Evolutionary conservation across 2,329 filamentous ascomycete species (phyloP).

Genomic region (Leptographium lundbergii): DNA sequence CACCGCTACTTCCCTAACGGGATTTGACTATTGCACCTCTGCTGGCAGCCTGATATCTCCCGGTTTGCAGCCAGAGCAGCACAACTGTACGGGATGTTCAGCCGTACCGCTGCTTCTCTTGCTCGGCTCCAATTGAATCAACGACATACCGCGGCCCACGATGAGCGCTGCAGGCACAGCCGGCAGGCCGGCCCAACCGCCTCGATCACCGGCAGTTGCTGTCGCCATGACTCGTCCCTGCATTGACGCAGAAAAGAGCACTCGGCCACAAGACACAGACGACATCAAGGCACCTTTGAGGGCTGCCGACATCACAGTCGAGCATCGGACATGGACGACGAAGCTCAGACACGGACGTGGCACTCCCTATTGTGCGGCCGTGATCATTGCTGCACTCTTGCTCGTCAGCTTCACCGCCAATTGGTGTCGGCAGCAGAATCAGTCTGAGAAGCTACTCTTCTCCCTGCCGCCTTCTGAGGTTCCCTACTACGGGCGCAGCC

Average conservation of each 20-base stretch:
- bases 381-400: neutral
- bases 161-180: neutral
- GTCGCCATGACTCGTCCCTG: neutral
- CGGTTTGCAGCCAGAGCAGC: neutral
- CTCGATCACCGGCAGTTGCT: neutral
- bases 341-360: neutral
- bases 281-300: neutral
- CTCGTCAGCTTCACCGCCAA: neutral
- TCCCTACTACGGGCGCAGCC: constrained; percentile 22
- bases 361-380: neutral
- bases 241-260: neutral
- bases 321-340: neutral
- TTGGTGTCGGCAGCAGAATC: neutral
- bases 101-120: neutral
- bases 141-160: neutral
- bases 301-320: neutral
- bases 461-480: constrained; percentile 13
- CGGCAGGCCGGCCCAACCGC: neutral
- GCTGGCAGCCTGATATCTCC: neutral
- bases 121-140: neutral
- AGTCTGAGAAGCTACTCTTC: no score
- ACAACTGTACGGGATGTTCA: neutral
- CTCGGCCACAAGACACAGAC: neutral
- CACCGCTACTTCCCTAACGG: neutral
- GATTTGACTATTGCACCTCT: neutral